Conservation (phyloP, 345 rosid genomes). For the Lepidium didymum region DNA sequence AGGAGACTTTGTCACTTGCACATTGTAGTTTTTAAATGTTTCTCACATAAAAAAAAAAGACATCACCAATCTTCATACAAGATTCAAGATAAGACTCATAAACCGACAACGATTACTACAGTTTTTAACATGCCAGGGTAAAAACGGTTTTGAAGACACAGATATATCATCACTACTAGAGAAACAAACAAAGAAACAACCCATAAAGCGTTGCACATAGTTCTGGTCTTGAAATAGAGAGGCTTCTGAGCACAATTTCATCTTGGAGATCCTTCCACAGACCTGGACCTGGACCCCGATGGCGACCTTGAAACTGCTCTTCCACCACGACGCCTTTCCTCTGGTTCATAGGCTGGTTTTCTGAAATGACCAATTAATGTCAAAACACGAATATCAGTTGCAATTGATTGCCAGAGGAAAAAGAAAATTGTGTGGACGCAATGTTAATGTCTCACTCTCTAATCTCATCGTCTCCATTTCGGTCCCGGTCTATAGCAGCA, state of each 20-base stretch:
- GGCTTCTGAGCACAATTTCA: background rate
- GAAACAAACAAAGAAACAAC: background rate
- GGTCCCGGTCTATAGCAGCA: constrained; percentile 28
- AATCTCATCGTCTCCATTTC: constrained; percentile 40
- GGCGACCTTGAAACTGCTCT: constrained; percentile 54
- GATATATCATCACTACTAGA: background rate
- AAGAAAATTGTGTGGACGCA: background rate
- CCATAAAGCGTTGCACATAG: background rate
- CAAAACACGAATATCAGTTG: background rate
- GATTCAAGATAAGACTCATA: background rate
- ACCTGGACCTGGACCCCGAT: constrained; percentile 70
- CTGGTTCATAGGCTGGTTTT: constrained; percentile 39
- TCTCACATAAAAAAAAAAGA: background rate
- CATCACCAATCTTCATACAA: constrained; percentile 10
- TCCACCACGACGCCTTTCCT: constrained; percentile 34
- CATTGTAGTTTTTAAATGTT: background rate
- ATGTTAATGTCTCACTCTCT: constrained; percentile 41
- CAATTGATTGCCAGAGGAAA: background rate
- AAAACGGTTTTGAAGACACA: background rate
- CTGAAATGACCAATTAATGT: constrained; percentile 25
- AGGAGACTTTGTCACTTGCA: background rate
- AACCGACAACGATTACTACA: background rate
- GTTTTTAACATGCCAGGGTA: constrained; percentile 13
- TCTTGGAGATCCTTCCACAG: constrained; percentile 52
- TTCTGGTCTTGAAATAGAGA: background rate